Percentiles rank a stretch among this genome's conserved stretches.
phyloP scores from a whole-genome alignment of 176 grass and related monocot species.

The Aegilops tauschii region DNA sequence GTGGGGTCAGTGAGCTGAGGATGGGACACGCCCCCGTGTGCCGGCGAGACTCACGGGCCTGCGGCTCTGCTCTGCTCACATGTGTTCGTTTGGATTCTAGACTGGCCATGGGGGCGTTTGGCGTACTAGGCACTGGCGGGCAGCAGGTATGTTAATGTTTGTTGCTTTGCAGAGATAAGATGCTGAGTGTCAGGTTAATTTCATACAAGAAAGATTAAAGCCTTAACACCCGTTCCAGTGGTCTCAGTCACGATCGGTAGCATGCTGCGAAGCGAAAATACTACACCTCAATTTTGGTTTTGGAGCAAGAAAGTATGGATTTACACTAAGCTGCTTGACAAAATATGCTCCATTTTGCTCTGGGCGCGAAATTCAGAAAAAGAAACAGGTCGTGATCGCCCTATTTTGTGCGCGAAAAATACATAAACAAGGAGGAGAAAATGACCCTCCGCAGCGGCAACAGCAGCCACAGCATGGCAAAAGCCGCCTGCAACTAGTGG shows the following conservation, averaged over 20 bases:
- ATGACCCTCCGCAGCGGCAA: neutral
- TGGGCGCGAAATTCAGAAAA: neutral
- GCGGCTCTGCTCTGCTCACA: neutral
- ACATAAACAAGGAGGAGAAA: neutral
- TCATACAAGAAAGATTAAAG: too few relatives aligned
- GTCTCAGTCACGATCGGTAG: too few relatives aligned
- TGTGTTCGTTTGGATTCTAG: neutral
- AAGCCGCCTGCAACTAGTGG: neutral
- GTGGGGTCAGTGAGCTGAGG: neutral
- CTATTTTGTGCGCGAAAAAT: neutral
- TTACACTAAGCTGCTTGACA: too few relatives aligned
- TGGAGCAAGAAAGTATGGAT: too few relatives aligned
- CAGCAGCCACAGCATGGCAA: constrained; percentile 23
- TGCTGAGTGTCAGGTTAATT: neutral
- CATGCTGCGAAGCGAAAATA: too few relatives aligned
- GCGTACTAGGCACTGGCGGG: neutral
- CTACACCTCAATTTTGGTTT: too few relatives aligned
- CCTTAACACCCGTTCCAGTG: too few relatives aligned
- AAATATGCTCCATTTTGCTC: too few relatives aligned
- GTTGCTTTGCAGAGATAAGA: neutral
- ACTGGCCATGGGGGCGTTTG: neutral
- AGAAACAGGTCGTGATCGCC: neutral
- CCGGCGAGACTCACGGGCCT: neutral
- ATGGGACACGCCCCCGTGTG: neutral
- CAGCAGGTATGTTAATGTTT: neutral